These are phyloP conservation scores for Lichina pygmaea DNA, from an alignment of 495 filamentous ascomycete species.

Conservation along the genomic window DNA sequence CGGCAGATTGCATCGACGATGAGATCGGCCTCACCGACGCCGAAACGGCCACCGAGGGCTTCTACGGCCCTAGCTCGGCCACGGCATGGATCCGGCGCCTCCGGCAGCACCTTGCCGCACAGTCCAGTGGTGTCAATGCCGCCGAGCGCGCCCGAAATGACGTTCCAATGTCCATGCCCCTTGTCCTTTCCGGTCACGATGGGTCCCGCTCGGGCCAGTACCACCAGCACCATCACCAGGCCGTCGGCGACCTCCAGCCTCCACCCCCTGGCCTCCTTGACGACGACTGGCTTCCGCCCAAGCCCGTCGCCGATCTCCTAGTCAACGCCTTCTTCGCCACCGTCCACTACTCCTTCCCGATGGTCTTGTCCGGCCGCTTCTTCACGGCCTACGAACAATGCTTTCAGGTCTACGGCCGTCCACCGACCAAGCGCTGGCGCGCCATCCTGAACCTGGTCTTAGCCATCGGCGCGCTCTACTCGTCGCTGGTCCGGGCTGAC, in stretches of 20 bases:
- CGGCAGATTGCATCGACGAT: slow-evolving; percentile 31
- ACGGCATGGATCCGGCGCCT: slow-evolving; percentile 29
- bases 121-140: background rate
- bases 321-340: slow-evolving; percentile 29
- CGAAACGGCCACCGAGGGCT: slow-evolving; percentile 19
- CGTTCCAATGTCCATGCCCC: slow-evolving; percentile 10
- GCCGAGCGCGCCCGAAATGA: background rate
- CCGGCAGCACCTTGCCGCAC: background rate
- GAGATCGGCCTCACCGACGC: slow-evolving; percentile 26
- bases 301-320: slow-evolving; percentile 23
- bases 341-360: slow-evolving; percentile 32
- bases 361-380: slow-evolving; percentile 27
- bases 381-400: slow-evolving; percentile 17
- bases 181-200: slow-evolving; percentile 1
- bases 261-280: slow-evolving; percentile 12
- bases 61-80: slow-evolving; percentile 32
- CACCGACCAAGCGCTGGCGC: slow-evolving; percentile 21
- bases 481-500: slow-evolving; percentile 17
- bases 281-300: slow-evolving; percentile 20
- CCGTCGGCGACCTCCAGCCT: background rate
- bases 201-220: background rate
- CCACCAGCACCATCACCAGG: background rate
- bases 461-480: slow-evolving; percentile 27
- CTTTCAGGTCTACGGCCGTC: slow-evolving; percentile 4
- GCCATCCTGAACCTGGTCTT: slow-evolving; percentile 36